Conservation (phyloP, 495 filamentous ascomycete genomes). For the Lasiosphaeria miniovina region DNA sequence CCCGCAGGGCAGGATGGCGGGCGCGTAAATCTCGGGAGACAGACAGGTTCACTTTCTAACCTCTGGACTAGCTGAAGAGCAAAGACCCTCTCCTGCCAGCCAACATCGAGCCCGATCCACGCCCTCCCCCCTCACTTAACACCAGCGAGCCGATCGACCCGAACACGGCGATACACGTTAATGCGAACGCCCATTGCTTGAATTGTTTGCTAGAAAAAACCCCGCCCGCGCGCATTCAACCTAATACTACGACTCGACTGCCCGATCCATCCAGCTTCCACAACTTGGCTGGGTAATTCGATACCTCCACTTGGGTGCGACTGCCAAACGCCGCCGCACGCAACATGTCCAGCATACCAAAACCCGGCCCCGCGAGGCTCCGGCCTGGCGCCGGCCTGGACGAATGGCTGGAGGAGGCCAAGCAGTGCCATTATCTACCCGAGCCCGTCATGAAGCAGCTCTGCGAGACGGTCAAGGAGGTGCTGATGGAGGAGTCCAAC, state of each 20-base stretch:
- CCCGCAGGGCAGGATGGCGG: neutral
- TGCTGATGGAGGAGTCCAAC: conserved; percentile 98
- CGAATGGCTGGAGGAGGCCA: conserved; percentile 93
- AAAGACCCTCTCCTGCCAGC: neutral
- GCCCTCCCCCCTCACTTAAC: neutral
- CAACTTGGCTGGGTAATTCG: too few relatives aligned
- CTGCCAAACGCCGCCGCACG: neutral
- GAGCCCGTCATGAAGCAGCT: conserved; percentile 97
- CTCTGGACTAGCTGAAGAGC: neutral
- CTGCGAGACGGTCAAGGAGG: conserved; percentile 98
- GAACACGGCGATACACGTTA: neutral
- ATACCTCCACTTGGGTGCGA: too few relatives aligned
- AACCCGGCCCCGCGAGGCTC: conserved; percentile 85
- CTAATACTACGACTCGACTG: too few relatives aligned
- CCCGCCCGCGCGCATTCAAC: too few relatives aligned
- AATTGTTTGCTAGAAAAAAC: too few relatives aligned
- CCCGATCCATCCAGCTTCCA: too few relatives aligned
- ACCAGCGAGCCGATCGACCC: conserved; percentile 1
- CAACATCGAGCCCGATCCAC: neutral
- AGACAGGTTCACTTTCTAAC: neutral
- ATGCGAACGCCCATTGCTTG: neutral
- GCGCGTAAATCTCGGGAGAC: conserved; percentile 23
- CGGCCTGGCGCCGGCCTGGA: conserved; percentile 80
- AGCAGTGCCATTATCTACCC: conserved; percentile 93
- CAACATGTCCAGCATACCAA: conserved; percentile 51